These are phyloP conservation scores for Ilyonectria mors-panacis DNA, from an alignment of 2,329 filamentous ascomycete genomes.

Conservation along the genomic window DNA sequence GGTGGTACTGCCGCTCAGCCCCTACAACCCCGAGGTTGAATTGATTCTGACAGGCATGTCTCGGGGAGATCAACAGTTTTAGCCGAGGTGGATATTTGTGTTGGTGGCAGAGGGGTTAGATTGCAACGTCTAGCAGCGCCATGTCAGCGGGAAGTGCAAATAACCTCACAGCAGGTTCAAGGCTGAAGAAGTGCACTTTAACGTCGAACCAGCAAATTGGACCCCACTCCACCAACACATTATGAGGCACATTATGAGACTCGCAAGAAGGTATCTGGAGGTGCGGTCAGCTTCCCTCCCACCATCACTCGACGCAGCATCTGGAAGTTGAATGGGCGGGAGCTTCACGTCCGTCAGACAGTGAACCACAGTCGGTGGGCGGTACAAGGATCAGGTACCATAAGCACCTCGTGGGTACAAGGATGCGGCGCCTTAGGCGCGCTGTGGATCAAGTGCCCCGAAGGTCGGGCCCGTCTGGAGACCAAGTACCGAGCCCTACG, in stretches of 20 bases:
- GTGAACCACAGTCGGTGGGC: neutral
- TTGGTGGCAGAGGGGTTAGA: neutral
- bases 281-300: neutral
- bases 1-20: neutral
- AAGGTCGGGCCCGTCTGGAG: slow-evolving; percentile 32
- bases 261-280: neutral
- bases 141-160: neutral
- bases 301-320: neutral
- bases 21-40: neutral
- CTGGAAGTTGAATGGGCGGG: neutral
- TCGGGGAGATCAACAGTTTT: neutral
- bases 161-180: neutral
- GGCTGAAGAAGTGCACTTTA: neutral
- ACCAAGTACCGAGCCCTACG: slow-evolving; percentile 1
- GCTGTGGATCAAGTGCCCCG: slow-evolving; percentile 40
- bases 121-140: neutral
- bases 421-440: slow-evolving; percentile 31
- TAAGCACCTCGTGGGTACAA: slow-evolving; percentile 35
- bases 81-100: neutral
- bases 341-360: neutral
- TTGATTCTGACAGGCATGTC: neutral
- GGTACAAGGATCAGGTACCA: slow-evolving; percentile 28
- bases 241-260: neutral
- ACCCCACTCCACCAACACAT: neutral
- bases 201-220: neutral